Evolutionary conservation across 768 basidiomycete species (phyloP), one percentile per base, ranked within the genome.

Genomic region (Calocybe indica): DNA sequence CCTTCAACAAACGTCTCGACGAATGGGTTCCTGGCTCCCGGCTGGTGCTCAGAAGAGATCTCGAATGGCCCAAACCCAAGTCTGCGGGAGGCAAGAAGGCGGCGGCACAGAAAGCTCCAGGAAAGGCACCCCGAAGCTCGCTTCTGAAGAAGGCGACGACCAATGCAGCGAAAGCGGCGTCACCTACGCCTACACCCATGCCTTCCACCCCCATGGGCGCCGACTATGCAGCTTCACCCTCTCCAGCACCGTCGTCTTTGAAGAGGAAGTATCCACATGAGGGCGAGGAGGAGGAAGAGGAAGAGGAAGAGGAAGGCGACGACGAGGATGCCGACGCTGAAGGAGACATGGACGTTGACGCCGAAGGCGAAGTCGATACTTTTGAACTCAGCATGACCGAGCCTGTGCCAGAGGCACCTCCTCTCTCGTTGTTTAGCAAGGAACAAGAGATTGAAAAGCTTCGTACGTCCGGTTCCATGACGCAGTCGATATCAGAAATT

Each of bases 391-490:
- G 71, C 56, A 66, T 78, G 52, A 64, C 76, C 50, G 73, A 78
- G 39, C 71, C 75, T 14, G 72, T 72, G 48, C 69, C 71, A 9
- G 76, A 80, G 43, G 61, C 79, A 0, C 77, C 73, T 7, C 78
- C 82, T 2, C 61, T 75, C 22, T 67, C 80, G 37, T 60, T 80
- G 13, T 94, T 94, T 74, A 94, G 92, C 65, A 99, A 99, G 67
- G 90, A 96, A 66, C 88, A 95, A 67, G 96, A 99, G 66, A 98
- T 98, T 58, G 95, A 98, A 72, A 97, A 97, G 66, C 80, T 98
- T 11, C 88, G 96, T 14, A 95, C 93, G 12, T 92, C 92, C 8
- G 96, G 96, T 8, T 97, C 93, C 30, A 98, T 99, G 94, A 98
- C 96, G 4, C 96, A 99, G 67, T 92, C 91, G 41, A 90, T 97